A percentile compares a stretch with the other conserved stretches of the same genome.
These are phyloP conservation scores for Colletotrichum plurivorum DNA, from an alignment of 2,329 filamentous ascomycete species.

Conservation along the genomic window DNA sequence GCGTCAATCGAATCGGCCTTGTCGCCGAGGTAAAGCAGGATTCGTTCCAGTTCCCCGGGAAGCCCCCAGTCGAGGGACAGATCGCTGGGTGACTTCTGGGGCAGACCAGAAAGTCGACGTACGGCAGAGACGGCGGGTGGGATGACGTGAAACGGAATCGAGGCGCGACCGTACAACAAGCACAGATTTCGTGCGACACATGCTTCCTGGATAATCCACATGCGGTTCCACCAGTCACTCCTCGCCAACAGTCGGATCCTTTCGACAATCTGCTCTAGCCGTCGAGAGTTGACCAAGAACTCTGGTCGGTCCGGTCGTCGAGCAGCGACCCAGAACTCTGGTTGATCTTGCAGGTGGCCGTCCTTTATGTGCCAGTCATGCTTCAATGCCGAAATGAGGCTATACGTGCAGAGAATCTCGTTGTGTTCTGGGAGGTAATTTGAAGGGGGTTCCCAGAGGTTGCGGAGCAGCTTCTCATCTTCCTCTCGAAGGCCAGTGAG, in stretches of 20 bases:
- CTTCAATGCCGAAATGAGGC: not conserved
- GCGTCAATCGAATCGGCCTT: slow-evolving; percentile 25
- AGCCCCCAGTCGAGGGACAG: too few relatives aligned
- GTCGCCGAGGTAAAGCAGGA: too few relatives aligned
- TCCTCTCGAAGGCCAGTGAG: not conserved
- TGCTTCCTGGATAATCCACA: slow-evolving; percentile 42
- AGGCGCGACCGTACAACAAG: slow-evolving; percentile 26
- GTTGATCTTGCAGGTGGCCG: too few relatives aligned
- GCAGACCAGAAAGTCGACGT: not conserved
- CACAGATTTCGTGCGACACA: slow-evolving; percentile 29
- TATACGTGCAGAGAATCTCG: slow-evolving; percentile 17
- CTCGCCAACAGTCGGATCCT: slow-evolving; percentile 12
- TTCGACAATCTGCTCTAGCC: not conserved
- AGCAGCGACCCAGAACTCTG: not conserved
- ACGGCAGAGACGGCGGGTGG: not conserved
- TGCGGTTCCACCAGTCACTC: slow-evolving; percentile 38
- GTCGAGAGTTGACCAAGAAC: not conserved
- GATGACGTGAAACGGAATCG: slow-evolving; percentile 16
- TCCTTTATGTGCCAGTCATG: not conserved
- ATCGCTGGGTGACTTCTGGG: not conserved
- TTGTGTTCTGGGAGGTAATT: slow-evolving; percentile 10
- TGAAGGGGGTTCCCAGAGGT: not conserved
- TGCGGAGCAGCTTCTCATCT: not conserved
- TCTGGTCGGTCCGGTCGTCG: not conserved
- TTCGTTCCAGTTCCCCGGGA: too few relatives aligned